Percentiles rank a stretch among this genome's conserved stretches.
Evolutionary conservation across 139 green algal genomes (phyloP).

Genomic region (Micromonas commoda): DNA sequence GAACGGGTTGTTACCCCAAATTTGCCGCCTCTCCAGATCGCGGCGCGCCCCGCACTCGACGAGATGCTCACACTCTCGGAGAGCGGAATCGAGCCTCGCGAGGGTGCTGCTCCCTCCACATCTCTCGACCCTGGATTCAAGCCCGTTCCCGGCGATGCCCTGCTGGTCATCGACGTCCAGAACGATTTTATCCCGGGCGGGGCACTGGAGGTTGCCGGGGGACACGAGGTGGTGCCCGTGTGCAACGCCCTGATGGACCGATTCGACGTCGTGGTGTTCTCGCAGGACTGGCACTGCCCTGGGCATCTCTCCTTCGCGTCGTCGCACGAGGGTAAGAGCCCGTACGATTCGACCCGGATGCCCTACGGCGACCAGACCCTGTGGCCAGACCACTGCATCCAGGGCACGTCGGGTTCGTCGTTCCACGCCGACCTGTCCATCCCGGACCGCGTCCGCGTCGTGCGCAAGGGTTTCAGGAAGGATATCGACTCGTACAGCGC

Average conservation of each 20-base stretch:
- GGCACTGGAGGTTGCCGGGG: conserved; percentile 3
- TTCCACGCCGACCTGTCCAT: conserved; percentile 15
- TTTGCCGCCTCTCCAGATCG: too few relatives aligned
- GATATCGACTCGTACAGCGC: conserved; percentile 27
- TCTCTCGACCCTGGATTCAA: too few relatives aligned
- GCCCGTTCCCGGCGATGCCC: conserved; percentile 25
- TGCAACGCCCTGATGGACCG: background rate
- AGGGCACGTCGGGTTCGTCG: background rate
- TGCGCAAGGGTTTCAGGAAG: conserved; percentile 14
- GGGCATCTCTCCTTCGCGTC: conserved; percentile 23
- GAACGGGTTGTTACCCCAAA: too few relatives aligned
- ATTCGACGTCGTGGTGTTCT: conserved; percentile 15
- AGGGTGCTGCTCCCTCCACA: too few relatives aligned
- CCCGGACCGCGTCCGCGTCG: background rate
- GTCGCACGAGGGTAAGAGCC: background rate
- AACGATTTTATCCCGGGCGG: conserved; percentile 18
- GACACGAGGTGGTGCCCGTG: conserved; percentile 12
- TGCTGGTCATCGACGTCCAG: conserved; percentile 26
- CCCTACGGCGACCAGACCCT: conserved; percentile 12
- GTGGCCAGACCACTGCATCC: conserved; percentile 32
- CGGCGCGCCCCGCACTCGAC: too few relatives aligned
- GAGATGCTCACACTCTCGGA: too few relatives aligned
- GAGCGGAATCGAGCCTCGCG: too few relatives aligned
- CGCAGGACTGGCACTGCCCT: conserved; percentile 20
- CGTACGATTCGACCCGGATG: conserved; percentile 8